Evolutionary conservation across 805 yeast genomes (phyloP), one percentile per base, ranked within the genome.

Genomic region (Candida hispaniensis): DNA sequence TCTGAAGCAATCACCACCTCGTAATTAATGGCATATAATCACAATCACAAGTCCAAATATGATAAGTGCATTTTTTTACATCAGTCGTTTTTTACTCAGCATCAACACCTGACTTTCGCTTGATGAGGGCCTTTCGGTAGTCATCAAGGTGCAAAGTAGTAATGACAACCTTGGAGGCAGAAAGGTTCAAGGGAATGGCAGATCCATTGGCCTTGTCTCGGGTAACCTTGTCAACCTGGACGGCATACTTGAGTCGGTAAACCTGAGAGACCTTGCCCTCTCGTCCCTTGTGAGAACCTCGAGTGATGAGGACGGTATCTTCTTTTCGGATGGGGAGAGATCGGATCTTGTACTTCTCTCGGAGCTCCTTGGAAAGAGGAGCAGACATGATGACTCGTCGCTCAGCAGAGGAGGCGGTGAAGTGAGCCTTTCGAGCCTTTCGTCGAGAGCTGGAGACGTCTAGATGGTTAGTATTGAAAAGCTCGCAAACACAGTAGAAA

Each of bases 391-490:
- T 71, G 54, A 67, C 71, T 73, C 97, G 82, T 73, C 96, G 82
- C 61, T 71, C 82, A 54, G 88, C 79, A 52, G 98, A 88, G 60
- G 97, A 93, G 56, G 98, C 93, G 60, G 72, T 73, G 88, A 91
- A 91, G 79, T 91, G 81, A 68, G 97, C 97, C 82, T 91, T 91
- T 81, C 98, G 86, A 67, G 96, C 75, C 79, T 91, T 91, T 69
- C 93, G 80, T 76, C 98, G 91, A 64, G 95, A 86, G 66, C 93
- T 78, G 60, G 98, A 85, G 68, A 91, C 97, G 94, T 91, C 95
- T 80, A 47, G 26, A n/a, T n/a, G n/a, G n/a, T n/a, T n/a, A n/a
- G n/a, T n/a, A n/a, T n/a, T n/a, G n/a, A n/a, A n/a, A 53, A 54
- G 23, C 19, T 14, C 20, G 10, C 21, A 13, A 7, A 13, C 14